Conservation (phyloP, 352 stramenopile species). For the Pythium coloratum region DNA sequence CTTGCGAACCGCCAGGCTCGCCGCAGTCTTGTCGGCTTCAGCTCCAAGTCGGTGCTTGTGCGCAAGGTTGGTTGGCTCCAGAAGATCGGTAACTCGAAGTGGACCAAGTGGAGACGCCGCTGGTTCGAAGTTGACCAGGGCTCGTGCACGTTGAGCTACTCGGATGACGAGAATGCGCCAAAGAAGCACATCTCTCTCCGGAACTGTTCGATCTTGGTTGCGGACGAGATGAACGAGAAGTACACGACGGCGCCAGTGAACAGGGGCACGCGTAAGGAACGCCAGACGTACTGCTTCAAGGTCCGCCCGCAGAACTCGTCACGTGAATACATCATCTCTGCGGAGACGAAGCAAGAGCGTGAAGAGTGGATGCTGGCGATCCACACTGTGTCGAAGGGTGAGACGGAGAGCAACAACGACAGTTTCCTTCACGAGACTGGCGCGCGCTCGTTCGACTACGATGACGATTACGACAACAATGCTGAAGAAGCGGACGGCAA, state of each 20-base stretch:
- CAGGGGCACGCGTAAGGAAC: slow-evolving; percentile 76
- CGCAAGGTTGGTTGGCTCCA: slow-evolving; percentile 84
- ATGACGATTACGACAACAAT: slow-evolving; percentile 42
- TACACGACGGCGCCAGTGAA: slow-evolving; percentile 86
- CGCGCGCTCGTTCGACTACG: slow-evolving; percentile 7
- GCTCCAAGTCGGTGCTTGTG: slow-evolving; percentile 54
- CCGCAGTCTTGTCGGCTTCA: slow-evolving; percentile 48
- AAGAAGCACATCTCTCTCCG: slow-evolving; percentile 74
- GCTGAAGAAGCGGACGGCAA: slow-evolving; percentile 50
- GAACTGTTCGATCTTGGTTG: slow-evolving; percentile 67
- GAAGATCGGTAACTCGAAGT: slow-evolving; percentile 72
- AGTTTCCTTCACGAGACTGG: slow-evolving; percentile 25
- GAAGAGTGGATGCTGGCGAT: slow-evolving; percentile 90
- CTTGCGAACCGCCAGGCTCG: slow-evolving; percentile 40
- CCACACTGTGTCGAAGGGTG: slow-evolving; percentile 68
- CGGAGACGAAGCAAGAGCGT: slow-evolving; percentile 87
- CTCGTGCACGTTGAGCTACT: slow-evolving; percentile 79
- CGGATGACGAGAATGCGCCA: slow-evolving; percentile 59
- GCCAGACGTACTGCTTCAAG: slow-evolving; percentile 88
- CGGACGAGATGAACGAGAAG: slow-evolving; percentile 86
- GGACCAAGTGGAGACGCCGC: slow-evolving; percentile 71
- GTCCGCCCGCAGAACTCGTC: slow-evolving; percentile 72
- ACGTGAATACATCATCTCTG: slow-evolving; percentile 82
- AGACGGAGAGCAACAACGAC: slow-evolving; percentile 53
- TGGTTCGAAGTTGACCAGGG: slow-evolving; percentile 84